A percentile compares a stretch with the other conserved stretches of the same genome.
These are phyloP conservation scores for Gypsophila paniculata DNA, from an alignment of 179 eudicot genomes.

Conservation along the genomic window DNA sequence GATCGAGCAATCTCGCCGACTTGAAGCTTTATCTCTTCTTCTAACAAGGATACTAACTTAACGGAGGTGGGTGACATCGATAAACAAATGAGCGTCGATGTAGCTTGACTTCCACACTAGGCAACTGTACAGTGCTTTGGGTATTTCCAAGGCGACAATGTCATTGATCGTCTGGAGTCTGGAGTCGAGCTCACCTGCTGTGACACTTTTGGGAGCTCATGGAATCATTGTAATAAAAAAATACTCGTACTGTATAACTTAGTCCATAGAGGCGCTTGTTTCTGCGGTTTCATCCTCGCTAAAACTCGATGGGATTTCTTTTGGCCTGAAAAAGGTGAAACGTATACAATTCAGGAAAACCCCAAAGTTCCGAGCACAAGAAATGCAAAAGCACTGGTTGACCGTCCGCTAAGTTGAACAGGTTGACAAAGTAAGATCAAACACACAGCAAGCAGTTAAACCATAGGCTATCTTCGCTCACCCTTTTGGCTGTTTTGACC, in stretches of 20 bases:
- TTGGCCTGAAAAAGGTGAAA: slow-evolving; percentile 38
- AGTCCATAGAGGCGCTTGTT: slow-evolving; percentile 67
- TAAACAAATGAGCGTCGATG: not conserved
- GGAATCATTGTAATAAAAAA: not conserved
- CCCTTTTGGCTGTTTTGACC: slow-evolving; percentile 55
- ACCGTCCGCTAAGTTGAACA: not conserved
- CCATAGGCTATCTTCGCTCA: slow-evolving; percentile 25
- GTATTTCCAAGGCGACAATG: slow-evolving; percentile 1
- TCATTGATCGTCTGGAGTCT: not conserved
- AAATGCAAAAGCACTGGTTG: not conserved
- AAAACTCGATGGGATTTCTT: slow-evolving; percentile 63
- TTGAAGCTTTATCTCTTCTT: not conserved
- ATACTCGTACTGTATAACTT: slow-evolving; percentile 23
- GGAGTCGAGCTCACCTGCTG: slow-evolving; percentile 11
- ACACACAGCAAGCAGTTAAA: not conserved
- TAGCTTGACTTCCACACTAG: slow-evolving; percentile 5
- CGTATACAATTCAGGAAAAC: not conserved
- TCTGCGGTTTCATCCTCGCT: slow-evolving; percentile 86
- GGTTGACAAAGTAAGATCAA: not conserved
- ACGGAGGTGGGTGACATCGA: too few relatives aligned
- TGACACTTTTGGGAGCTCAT: not conserved
- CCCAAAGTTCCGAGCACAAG: not conserved
- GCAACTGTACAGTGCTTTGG: slow-evolving; percentile 25
- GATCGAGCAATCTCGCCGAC: slow-evolving; percentile 14
- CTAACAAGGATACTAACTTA: too few relatives aligned